A percentile compares a stretch with the other conserved stretches of the same genome.
phyloP scores from a whole-genome alignment of 1,284 basidiomycete species.

The Kwoniella shivajii region DNA sequence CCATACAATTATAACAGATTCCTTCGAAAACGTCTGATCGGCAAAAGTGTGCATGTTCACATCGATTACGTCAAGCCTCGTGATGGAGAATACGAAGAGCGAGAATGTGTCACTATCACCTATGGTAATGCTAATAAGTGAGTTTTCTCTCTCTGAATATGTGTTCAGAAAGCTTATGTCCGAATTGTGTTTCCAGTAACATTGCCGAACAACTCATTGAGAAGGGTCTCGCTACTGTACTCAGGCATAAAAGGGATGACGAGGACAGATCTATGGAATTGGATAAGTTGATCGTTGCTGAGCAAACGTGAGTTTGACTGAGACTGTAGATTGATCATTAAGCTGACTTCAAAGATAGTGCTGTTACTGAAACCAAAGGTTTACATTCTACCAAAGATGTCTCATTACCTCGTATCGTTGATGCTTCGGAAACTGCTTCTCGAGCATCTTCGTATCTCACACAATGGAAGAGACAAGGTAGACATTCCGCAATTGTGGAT shows the following conservation, averaged over 20 bases:
- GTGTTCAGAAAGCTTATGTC: not conserved
- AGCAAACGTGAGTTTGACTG: conserved; percentile 69
- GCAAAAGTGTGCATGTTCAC: conserved; percentile 78
- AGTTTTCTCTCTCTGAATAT: conserved; percentile 23
- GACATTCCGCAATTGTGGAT: conserved; percentile 78
- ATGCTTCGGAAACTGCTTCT: conserved; percentile 81
- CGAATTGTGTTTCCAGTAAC: conserved; percentile 62
- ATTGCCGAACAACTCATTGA: conserved; percentile 90
- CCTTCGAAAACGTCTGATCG: conserved; percentile 84
- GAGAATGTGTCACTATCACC: conserved; percentile 84
- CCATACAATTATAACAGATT: conserved; percentile 62
- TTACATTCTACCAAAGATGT: conserved; percentile 92
- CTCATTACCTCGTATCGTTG: conserved; percentile 67
- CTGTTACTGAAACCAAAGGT: conserved; percentile 75
- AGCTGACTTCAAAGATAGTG: conserved; percentile 57
- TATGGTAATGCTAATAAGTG: conserved; percentile 77
- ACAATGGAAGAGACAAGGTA: conserved; percentile 86
- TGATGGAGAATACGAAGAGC: conserved; percentile 90
- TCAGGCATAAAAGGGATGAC: conserved; percentile 91
- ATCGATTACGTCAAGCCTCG: conserved; percentile 89
- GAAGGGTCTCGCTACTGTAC: conserved; percentile 84
- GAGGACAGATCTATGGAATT: conserved; percentile 92
- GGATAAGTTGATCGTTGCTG: conserved; percentile 92
- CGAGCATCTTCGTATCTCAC: conserved; percentile 85
- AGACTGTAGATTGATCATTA: not conserved